Evolutionary conservation across 1,284 basidiomycete genomes (phyloP).

Genomic region (Wolfiporia cocos): DNA sequence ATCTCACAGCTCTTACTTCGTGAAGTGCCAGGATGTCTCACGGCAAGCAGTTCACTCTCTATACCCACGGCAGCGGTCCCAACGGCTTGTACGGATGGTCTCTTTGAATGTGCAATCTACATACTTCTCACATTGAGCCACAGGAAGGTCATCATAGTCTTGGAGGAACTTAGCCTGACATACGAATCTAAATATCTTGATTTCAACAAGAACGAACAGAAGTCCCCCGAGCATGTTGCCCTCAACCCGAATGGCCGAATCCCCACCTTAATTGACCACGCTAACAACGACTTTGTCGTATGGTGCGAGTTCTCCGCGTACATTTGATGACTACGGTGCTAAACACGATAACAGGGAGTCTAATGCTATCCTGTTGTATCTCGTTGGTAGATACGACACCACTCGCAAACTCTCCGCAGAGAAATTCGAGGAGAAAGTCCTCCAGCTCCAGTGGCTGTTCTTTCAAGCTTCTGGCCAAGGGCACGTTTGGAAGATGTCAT

Average conservation of each 20-base stretch:
- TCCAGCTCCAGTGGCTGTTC: constrained; percentile 18
- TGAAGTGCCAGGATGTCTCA: constrained; percentile 7
- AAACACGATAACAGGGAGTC: constrained; percentile 19
- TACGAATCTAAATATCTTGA: constrained; percentile 27
- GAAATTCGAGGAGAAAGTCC: constrained; percentile 10
- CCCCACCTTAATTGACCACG: constrained; percentile 7
- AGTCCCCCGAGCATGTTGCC: not conserved
- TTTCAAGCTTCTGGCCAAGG: constrained; percentile 22
- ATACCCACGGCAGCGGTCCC: constrained; percentile 13
- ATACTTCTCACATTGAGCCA: too few species aligned
- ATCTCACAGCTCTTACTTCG: too few species aligned
- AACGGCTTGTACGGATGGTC: constrained; percentile 10
- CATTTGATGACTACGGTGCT: not conserved
- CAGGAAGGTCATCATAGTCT: constrained; percentile 23
- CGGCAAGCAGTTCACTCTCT: constrained; percentile 19
- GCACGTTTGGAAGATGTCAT: not conserved
- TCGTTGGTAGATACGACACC: constrained; percentile 17
- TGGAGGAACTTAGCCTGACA: constrained; percentile 24
- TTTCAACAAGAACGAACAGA: constrained; percentile 12
- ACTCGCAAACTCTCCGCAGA: constrained; percentile 12
- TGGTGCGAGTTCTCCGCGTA: constrained; percentile 2
- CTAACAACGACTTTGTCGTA: constrained; percentile 5
- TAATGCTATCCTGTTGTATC: constrained; percentile 23
- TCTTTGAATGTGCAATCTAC: too few species aligned
- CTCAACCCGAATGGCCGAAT: constrained; percentile 9